These are phyloP conservation scores for Brettanomyces naardenensis DNA, from an alignment of 805 yeast species.

Conservation along the genomic window DNA sequence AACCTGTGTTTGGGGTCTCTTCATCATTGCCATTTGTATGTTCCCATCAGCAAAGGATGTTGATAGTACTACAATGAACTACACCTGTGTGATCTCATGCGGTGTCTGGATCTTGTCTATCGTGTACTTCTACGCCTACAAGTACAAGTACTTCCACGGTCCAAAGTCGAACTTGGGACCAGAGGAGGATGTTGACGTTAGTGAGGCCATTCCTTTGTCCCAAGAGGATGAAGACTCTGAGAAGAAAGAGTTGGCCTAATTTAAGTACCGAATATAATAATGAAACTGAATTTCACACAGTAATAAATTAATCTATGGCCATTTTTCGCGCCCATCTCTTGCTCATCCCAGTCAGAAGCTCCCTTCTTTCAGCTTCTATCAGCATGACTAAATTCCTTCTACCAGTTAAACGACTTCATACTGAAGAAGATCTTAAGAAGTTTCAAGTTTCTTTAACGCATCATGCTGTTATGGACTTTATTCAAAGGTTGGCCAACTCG, in stretches of 20 bases:
- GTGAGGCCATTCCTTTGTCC: constrained; percentile 9
- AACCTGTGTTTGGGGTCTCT: constrained; percentile 42
- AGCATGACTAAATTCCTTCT: constrained; percentile 3
- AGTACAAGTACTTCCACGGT: constrained; percentile 20
- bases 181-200: constrained; percentile 9
- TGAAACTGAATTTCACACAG: too few species aligned
- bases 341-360: too few species aligned
- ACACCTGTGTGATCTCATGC: constrained; percentile 56
- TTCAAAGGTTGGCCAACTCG: constrained; percentile 49
- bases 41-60: constrained; percentile 44
- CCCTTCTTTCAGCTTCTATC: too few species aligned
- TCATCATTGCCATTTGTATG: constrained; percentile 49
- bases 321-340: too few species aligned
- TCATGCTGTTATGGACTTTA: constrained; percentile 42
- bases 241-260: constrained; percentile 1
- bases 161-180: constrained; percentile 21
- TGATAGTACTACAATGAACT: constrained; percentile 50
- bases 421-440: constrained; percentile 45
- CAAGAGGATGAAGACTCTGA: constrained; percentile 1
- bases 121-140: constrained; percentile 17
- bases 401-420: constrained; percentile 18
- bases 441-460: constrained; percentile 53
- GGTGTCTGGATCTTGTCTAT: constrained; percentile 29
- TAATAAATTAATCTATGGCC: too few species aligned
- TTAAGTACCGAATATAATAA: too few species aligned